Evolutionary conservation across 805 yeast genomes (phyloP), one percentile per base, ranked within the genome.

Genomic region (Barnettozyma pratensis): DNA sequence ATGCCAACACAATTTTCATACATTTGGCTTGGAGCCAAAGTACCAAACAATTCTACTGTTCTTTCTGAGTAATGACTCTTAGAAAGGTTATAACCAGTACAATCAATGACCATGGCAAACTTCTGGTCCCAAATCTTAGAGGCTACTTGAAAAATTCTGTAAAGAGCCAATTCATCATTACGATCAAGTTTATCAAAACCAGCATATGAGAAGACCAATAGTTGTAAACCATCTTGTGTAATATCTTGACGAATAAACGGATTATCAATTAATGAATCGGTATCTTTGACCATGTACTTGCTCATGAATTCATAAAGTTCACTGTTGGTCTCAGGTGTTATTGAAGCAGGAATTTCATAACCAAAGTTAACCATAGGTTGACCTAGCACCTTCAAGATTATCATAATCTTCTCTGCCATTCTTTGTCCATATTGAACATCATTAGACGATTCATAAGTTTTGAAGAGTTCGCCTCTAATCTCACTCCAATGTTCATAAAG

Each of bases 281-380:
- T 65, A 50, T 82, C 81, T 50, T 76, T 75, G 41, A 77, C 68
- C 0, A 88, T 71, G 65, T 81, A 76, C 48, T 80, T 81, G 28
- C 80, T 76, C 88, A 89, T 83, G 54, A 86, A 86, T 48, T 88
- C 95, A 56, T 79, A 81, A 28, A 83, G 69, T 48, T 76, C 78
- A 1, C 75, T 66, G 44, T 77, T 76, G 35, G 69, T 71, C 37
- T 76, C 78, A 35, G 74, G 74, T 49, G 75, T 77, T 34, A 80
- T 73, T 14, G 73, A 71, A 5, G 73, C 71, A 0, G 85, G 80
- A 19, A 83, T 76, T 50, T 79, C 81, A 49, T 80, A 76, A 9
- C 79, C 80, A 40, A 73, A 74, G 26, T 74, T 66, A 40, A 80
- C 69, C 43, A 72, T 73, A 0, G 91, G 90, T 53, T 79, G 77